A percentile compares a stretch with the other conserved stretches of the same genome.
Conservation (phyloP, 495 filamentous ascomycete genomes). For the Lophiostoma macrostomum region DNA sequence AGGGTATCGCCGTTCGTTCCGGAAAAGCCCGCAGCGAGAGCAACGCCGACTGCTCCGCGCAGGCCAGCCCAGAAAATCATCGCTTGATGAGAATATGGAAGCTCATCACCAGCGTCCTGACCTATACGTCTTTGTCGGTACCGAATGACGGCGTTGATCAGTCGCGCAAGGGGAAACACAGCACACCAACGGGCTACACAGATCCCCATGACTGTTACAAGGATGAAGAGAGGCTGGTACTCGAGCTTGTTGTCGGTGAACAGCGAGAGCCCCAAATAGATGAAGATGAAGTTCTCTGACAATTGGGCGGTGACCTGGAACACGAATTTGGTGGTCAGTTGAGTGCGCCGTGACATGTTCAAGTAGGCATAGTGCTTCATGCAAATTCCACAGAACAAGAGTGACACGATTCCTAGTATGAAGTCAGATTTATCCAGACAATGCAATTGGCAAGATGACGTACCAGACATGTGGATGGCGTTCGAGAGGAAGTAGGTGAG, state of each 20-base stretch:
- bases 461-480: conserved; percentile 90
- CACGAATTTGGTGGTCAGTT: conserved; percentile 96
- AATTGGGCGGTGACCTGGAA: conserved; percentile 94
- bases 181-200: conserved; percentile 88
- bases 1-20: conserved; percentile 75
- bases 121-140: conserved; percentile 82
- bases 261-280: conserved; percentile 90
- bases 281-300: conserved; percentile 99
- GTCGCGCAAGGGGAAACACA: conserved; percentile 85
- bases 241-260: conserved; percentile 85
- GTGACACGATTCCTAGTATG: conserved; percentile 80
- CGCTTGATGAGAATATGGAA: conserved; percentile 88
- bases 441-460: conserved; percentile 32
- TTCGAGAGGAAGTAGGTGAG: conserved; percentile 97
- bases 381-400: conserved; percentile 96
- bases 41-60: conserved; percentile 93
- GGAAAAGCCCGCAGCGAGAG: conserved; percentile 81
- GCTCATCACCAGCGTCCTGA: conserved; percentile 76
- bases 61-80: conserved; percentile 99
- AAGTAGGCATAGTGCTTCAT: conserved; percentile 99
- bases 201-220: conserved; percentile 86
- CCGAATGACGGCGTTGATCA: conserved; percentile 90
- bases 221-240: conserved; percentile 93
- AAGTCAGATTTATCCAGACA: background rate
- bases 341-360: conserved; percentile 97